Evolutionary conservation across 2,329 filamentous ascomycete genomes (phyloP).

Genomic region (Verticillium isaacii): DNA sequence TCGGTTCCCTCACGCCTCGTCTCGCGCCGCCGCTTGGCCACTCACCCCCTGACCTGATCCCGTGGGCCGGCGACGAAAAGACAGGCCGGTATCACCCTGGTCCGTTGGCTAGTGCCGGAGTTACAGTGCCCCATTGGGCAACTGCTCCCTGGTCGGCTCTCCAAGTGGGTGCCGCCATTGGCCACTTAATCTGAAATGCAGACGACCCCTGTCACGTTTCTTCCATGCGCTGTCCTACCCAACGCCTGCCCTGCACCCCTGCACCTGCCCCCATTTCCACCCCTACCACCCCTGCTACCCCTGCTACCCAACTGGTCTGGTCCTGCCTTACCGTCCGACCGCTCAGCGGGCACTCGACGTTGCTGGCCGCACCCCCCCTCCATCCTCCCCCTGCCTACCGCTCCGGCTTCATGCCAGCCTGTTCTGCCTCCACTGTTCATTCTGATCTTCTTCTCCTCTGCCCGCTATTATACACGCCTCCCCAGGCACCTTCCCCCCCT

Average conservation of each 20-base stretch:
- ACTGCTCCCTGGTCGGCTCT: slow-evolving; percentile 35
- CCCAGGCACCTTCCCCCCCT: neutral
- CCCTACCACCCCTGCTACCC: neutral
- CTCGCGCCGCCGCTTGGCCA: neutral
- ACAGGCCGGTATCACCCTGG: slow-evolving; percentile 29
- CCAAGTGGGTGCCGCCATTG: slow-evolving; percentile 36
- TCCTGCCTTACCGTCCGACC: neutral
- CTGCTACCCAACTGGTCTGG: neutral
- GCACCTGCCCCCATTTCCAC: slow-evolving; percentile 12
- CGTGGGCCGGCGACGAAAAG: neutral
- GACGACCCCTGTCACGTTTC: slow-evolving; percentile 44
- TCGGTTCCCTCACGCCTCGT: neutral
- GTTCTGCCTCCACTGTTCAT: neutral
- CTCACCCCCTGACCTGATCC: slow-evolving; percentile 2
- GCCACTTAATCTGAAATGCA: slow-evolving; percentile 46
- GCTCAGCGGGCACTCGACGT: neutral
- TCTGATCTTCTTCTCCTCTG: neutral
- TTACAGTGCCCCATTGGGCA: slow-evolving; percentile 46
- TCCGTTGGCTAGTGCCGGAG: slow-evolving; percentile 41
- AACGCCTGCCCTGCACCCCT: neutral
- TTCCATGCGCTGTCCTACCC: slow-evolving; percentile 24
- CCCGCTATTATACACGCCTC: neutral
- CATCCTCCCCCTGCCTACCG: neutral
- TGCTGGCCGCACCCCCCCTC: slow-evolving; percentile 4
- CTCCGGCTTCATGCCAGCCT: neutral